Base-by-base conservation (phyloP, 2,329 filamentous ascomycete species). In the Cryphonectria japonica region DNA sequence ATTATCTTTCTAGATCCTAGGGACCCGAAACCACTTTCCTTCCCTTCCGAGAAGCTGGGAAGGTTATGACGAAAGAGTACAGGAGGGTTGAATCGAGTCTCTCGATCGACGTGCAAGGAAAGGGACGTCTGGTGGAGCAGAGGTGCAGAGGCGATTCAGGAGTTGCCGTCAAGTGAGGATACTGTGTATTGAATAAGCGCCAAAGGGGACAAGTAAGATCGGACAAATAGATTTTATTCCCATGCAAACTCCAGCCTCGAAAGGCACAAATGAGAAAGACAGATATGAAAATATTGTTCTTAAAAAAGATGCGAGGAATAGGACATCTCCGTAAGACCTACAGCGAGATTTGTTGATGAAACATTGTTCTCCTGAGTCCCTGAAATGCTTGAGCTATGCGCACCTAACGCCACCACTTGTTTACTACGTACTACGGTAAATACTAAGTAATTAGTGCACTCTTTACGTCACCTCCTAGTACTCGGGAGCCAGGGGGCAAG, bases 301-400 rank as follows among this genome's bases (percentile, higher is more conserved):
- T 64, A 41, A 57, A 66, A 52, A 54, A n/a, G 64, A 52, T n/a
- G 32, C 19, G 14, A 67, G 26, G 32, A 60, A n/a, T 22, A 61
- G 50, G 34, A 29, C 52, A 59, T 60, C 66, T 67, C 66, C 66
- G 66, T 50, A 61, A 62, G 26, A 63, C 57, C 41, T 39, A 22
- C 41, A 68, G 57, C 67, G 67, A 68, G 43, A 68, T 68, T 68
- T 61, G 43, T 61, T 34, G 41, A 68, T 52, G 57, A 54, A 68
- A 62, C 59, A 68, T 68, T 19, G 34, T 16, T 46, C 63, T 65
- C 63, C 63, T 52, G 63, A 50, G 39, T 50, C 62, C 41, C 39
- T 46, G 62, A 57, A 14, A 16, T 32, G 22, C 54, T 32, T 16
- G 54, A 59, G 54, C 54, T 59, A 16, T 59, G 54, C 54, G 54